phyloP scores from a whole-genome alignment of 306 rosid species.

The Glycine soja region DNA sequence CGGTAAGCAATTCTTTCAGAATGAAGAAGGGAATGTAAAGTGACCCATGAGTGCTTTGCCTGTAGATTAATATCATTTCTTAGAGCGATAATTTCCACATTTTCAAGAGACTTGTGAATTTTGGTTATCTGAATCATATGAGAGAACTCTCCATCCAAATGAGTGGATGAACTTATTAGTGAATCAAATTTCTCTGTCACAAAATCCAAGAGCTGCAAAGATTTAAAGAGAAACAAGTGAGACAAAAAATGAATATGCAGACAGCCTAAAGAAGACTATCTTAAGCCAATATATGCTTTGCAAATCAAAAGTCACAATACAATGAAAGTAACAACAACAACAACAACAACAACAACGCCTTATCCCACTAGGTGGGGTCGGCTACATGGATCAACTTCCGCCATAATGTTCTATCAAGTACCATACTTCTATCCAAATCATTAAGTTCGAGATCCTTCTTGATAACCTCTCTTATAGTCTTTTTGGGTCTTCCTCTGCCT shows the following conservation, averaged over 20 bases:
- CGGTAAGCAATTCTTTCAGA: conserved; percentile 80
- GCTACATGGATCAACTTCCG: no score
- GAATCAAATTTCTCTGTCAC: conserved; percentile 76
- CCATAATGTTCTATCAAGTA: no score
- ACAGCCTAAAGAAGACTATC: neutral
- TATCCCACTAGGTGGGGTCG: no score
- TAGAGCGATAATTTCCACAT: conserved; percentile 58
- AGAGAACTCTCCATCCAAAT: conserved; percentile 81
- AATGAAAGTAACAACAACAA: no score
- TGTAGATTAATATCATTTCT: conserved; percentile 69
- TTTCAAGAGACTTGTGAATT: conserved; percentile 68
- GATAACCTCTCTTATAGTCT: no score
- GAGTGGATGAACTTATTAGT: conserved; percentile 76
- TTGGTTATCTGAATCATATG: conserved; percentile 79
- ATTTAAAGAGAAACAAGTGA: conserved; percentile 46
- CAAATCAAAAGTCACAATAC: no score
- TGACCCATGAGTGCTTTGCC: conserved; percentile 75
- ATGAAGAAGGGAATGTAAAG: conserved; percentile 92
- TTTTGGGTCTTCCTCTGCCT: no score
- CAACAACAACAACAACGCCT: no score
- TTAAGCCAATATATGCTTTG: no score
- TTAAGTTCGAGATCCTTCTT: no score
- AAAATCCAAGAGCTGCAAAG: conserved; percentile 78
- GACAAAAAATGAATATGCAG: conserved; percentile 20
- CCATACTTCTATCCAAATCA: no score